Conservation (phyloP, 306 rosid genomes). For the Castanea crenata region DNA sequence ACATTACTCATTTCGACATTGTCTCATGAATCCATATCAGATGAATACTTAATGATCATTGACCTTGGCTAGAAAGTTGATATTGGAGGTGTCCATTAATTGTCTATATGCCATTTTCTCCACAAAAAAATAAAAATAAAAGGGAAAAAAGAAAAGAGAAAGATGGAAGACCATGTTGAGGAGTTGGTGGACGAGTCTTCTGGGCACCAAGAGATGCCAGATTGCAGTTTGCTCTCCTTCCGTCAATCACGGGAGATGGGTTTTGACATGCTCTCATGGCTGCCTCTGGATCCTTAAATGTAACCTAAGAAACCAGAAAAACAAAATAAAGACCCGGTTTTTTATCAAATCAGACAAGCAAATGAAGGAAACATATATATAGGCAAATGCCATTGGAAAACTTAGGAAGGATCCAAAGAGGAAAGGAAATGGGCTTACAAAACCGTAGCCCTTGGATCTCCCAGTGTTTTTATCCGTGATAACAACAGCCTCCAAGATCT, state of each 20-base stretch:
- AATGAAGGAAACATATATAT: background rate
- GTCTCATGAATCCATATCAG: background rate
- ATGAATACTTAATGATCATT: background rate
- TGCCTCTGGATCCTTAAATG: constrained; percentile 91
- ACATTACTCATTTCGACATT: background rate
- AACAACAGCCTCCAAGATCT: constrained; percentile 94
- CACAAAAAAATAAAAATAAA: background rate
- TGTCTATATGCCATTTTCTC: background rate
- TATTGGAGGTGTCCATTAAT: background rate
- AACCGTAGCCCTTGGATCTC: constrained; percentile 98
- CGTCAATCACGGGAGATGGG: constrained; percentile 95
- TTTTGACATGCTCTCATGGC: constrained; percentile 93
- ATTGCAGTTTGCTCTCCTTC: constrained; percentile 94
- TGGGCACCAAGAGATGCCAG: constrained; percentile 93
- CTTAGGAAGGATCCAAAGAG: background rate
- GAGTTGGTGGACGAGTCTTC: constrained; percentile 58
- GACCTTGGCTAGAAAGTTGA: background rate
- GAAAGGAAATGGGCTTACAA: constrained; percentile 57
- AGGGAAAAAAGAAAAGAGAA: constrained; percentile 12
- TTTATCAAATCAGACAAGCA: constrained; percentile 19
- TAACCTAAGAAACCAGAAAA: constrained; percentile 48
- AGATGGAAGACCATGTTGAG: constrained; percentile 61
- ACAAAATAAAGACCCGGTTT: background rate
- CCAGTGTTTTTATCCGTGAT: constrained; percentile 89
- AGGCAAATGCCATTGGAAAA: background rate